Percentiles rank a stretch among this genome's conserved stretches.
Conservation (phyloP, 1,284 basidiomycete species). For the Peniophora sp. region DNA sequence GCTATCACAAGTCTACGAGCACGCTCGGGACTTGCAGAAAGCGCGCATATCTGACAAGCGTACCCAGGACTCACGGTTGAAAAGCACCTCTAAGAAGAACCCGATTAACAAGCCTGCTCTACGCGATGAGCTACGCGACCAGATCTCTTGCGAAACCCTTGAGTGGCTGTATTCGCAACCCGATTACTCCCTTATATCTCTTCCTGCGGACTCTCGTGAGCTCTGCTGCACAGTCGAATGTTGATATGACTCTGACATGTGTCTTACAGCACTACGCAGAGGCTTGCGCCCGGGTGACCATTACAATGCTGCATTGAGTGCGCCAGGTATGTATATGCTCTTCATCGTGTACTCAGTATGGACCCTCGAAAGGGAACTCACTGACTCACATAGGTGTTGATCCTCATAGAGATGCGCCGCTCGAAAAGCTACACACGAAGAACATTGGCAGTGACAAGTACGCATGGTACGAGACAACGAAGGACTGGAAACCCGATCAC, state of each 20-base stretch:
- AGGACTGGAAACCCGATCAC: slow-evolving; percentile 14
- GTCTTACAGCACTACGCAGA: background rate
- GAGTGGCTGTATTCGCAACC: background rate
- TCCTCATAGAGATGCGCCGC: slow-evolving; percentile 21
- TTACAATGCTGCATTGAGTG: slow-evolving; percentile 5
- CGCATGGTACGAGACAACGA: slow-evolving; percentile 21
- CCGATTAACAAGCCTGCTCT: background rate
- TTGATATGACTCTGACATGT: background rate
- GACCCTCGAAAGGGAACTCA: slow-evolving; percentile 23
- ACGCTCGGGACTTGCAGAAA: background rate
- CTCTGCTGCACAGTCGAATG: background rate
- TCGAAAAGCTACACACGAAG: slow-evolving; percentile 23
- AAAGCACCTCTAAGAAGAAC: background rate
- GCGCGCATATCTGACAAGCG: background rate
- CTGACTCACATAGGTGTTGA: slow-evolving; percentile 11
- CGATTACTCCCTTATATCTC: background rate
- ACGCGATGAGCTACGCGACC: background rate
- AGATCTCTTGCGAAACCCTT: background rate
- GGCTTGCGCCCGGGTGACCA: background rate
- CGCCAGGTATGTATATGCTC: slow-evolving; percentile 23
- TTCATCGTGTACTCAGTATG: slow-evolving; percentile 22
- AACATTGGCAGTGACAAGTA: slow-evolving; percentile 27
- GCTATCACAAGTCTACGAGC: background rate
- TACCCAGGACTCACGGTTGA: background rate
- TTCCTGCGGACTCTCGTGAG: background rate